Percentiles rank a stretch among this genome's conserved stretches.
These are phyloP conservation scores for Arabidopsis thaliana DNA, from an alignment of 345 rosid species.

Conservation along the genomic window TAIR10.1 NC_003070.9:2201501-2202000, in stretches of 20 bases:
- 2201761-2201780: not conserved
- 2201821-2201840: not conserved
- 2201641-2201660: slow-evolving; percentile 42
- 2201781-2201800: not conserved
- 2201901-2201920: not conserved
- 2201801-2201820: slow-evolving; percentile 18
- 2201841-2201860: not conserved
- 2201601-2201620: not conserved
- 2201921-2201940: not conserved
- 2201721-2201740: slow-evolving; percentile 33
- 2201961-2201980: not conserved
- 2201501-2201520: slow-evolving; percentile 13
- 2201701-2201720: slow-evolving; percentile 42
- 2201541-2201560: slow-evolving; percentile 14
- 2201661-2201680: slow-evolving; percentile 39
- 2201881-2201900: not conserved
- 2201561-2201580: slow-evolving; percentile 6
- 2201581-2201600: slow-evolving; percentile 15
- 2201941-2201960: not conserved
- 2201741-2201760: slow-evolving; percentile 41
- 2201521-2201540: slow-evolving; percentile 18
- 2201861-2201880: slow-evolving; percentile 4
- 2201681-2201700: slow-evolving; percentile 42
- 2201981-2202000: not conserved
- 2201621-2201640: slow-evolving; percentile 24